These are phyloP conservation scores for Xylaria bambusicola DNA, from an alignment of 495 filamentous ascomycete genomes.

Conservation along the genomic window DNA sequence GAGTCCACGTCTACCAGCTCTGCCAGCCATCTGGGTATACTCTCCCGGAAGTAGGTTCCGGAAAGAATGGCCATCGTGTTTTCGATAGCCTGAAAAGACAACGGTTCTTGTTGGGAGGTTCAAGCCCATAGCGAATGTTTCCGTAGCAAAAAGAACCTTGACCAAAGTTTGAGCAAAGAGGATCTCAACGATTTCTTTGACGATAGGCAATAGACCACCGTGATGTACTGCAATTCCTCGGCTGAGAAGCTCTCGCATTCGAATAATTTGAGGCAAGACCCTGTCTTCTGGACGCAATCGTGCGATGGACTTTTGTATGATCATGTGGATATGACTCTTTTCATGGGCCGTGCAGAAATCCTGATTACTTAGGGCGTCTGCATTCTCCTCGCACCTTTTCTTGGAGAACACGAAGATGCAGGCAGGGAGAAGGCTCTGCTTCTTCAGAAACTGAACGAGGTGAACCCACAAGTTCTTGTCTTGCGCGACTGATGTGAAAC, in stretches of 20 bases:
- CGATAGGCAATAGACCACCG: slow-evolving; percentile 91
- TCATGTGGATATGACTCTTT: slow-evolving; percentile 97
- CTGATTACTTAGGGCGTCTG: slow-evolving; percentile 88
- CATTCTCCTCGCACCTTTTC: slow-evolving; percentile 94
- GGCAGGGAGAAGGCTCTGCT: slow-evolving; percentile 80
- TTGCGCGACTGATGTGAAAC: slow-evolving; percentile 84
- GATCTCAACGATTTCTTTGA: slow-evolving; percentile 97
- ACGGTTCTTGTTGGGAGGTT: slow-evolving; percentile 96
- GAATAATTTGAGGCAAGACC: slow-evolving; percentile 82
- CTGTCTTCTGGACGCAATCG: slow-evolving; percentile 90
- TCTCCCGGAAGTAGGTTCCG: slow-evolving; percentile 91
- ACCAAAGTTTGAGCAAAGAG: slow-evolving; percentile 92
- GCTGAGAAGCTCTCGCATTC: slow-evolving; percentile 79
- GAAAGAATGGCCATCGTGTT: slow-evolving; percentile 90
- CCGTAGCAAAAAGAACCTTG: slow-evolving; percentile 95
- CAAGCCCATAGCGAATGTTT: slow-evolving; percentile 98
- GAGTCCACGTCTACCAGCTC: slow-evolving; percentile 89
- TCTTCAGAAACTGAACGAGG: slow-evolving; percentile 85
- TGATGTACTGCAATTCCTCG: slow-evolving; percentile 96
- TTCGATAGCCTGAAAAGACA: slow-evolving; percentile 95
- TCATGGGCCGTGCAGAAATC: slow-evolving; percentile 91
- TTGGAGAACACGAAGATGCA: slow-evolving; percentile 99
- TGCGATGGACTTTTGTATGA: slow-evolving; percentile 92
- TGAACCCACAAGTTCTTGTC: slow-evolving; percentile 98
- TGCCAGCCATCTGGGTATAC: slow-evolving; percentile 97